Evolutionary conservation across 306 rosid species (phyloP).

Genomic region (Heteromeles arbutifolia): DNA sequence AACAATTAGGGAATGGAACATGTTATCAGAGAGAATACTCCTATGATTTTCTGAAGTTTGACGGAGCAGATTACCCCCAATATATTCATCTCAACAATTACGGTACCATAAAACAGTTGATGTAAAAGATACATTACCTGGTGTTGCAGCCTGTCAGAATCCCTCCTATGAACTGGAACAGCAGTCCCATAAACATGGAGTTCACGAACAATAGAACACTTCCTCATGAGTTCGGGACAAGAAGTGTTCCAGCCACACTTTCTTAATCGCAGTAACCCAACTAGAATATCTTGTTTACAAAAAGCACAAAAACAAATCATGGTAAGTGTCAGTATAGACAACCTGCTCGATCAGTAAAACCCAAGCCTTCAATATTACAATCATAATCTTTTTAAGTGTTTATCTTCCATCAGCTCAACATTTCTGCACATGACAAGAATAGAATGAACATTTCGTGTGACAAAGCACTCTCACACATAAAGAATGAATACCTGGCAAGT

Average conservation of each 20-base stretch:
- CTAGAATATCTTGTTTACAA: no score
- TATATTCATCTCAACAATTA: not conserved
- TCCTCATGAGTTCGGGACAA: no score
- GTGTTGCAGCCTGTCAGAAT: conserved; percentile 91
- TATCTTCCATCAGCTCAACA: not conserved
- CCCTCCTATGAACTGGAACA: conserved; percentile 92
- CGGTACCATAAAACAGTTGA: not conserved
- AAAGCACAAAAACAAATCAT: no score
- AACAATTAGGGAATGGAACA: not conserved
- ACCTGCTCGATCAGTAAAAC: no score
- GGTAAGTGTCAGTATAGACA: no score
- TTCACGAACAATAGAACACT: conserved; percentile 89
- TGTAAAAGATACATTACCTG: conserved; percentile 48
- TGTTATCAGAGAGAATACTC: no score
- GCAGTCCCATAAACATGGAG: conserved; percentile 99
- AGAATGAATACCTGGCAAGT: conserved; percentile 55
- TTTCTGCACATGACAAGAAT: not conserved
- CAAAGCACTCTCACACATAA: not conserved
- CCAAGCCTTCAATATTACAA: not conserved
- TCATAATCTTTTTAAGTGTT: not conserved
- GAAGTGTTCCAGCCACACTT: no score
- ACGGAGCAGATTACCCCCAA: no score
- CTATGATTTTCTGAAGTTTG: no score
- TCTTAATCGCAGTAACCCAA: no score
- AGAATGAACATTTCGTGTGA: not conserved